These are phyloP conservation scores for Penicillium sp. DNA, from an alignment of 2,329 filamentous ascomycete genomes.

Conservation along the genomic window DNA sequence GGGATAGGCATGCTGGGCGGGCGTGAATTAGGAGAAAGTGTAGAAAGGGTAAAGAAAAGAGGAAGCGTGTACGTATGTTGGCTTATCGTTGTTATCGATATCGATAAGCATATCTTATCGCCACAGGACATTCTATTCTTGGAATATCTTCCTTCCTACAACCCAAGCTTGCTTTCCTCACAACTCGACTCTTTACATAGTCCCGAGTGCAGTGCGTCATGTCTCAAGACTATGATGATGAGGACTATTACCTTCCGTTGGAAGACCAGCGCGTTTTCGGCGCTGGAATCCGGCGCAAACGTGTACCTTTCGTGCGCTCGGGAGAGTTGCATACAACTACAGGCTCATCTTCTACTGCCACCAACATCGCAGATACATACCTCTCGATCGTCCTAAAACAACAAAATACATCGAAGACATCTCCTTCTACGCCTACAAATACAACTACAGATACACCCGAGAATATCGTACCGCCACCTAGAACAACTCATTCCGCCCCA, in stretches of 20 bases:
- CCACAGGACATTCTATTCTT: conserved; percentile 1
- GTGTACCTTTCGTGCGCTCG: conserved; percentile 61
- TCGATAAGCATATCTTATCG: conserved; percentile 12
- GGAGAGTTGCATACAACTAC: conserved; percentile 33
- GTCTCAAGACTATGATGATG: conserved; percentile 47
- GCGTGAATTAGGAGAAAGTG: background rate
- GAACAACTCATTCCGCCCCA: conserved; percentile 16
- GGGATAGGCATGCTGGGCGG: conserved; percentile 60
- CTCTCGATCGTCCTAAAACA: conserved; percentile 49
- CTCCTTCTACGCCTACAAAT: conserved; percentile 9
- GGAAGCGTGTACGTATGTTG: conserved; percentile 18
- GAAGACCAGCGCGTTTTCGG: conserved; percentile 62
- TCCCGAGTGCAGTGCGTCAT: conserved; percentile 10
- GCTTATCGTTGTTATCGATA: conserved; percentile 14
- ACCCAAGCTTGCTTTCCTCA: background rate
- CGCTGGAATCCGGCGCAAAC: conserved; percentile 63
- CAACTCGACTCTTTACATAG: background rate
- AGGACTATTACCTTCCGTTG: conserved; percentile 60
- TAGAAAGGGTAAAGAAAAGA: conserved; percentile 8
- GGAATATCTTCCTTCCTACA: background rate
- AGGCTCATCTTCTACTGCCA: conserved; percentile 23
- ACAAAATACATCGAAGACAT: conserved; percentile 1
- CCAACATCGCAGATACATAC: conserved; percentile 43
- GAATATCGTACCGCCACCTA: background rate
- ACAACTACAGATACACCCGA: background rate